Evolutionary conservation across 306 rosid species (phyloP).

Genomic region (Acacia confusa): DNA sequence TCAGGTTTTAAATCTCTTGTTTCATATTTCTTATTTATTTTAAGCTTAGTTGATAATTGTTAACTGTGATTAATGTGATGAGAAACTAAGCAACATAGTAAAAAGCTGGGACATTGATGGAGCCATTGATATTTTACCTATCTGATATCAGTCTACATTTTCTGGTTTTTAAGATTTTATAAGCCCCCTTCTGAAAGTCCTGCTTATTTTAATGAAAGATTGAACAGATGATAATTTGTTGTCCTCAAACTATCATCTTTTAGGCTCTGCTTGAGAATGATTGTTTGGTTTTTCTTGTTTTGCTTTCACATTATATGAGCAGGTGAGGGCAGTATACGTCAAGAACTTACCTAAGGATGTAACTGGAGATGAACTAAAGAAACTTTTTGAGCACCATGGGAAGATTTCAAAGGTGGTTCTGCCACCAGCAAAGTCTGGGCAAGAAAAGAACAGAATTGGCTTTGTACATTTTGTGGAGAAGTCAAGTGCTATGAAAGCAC

Average conservation of each 20-base stretch:
- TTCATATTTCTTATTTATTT: conserved; percentile 11
- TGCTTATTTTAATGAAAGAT: neutral
- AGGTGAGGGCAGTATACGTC: conserved; percentile 96
- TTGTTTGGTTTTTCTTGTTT: neutral
- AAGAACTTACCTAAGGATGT: conserved; percentile 85
- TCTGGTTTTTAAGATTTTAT: conserved; percentile 3
- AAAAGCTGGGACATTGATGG: neutral
- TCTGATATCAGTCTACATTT: neutral
- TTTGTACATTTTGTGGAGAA: conserved; percentile 96
- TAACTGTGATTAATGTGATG: conserved; percentile 21
- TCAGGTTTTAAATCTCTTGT: conserved; percentile 52
- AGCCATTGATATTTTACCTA: neutral
- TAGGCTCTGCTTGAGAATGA: neutral
- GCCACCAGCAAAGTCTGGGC: conserved; percentile 88
- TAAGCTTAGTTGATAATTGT: conserved; percentile 20
- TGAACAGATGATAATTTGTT: conserved; percentile 2
- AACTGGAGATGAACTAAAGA: conserved; percentile 87
- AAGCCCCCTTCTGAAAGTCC: neutral
- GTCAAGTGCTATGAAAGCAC: conserved; percentile 92
- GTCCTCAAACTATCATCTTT: neutral
- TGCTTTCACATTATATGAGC: conserved; percentile 23
- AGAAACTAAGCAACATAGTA: conserved; percentile 10
- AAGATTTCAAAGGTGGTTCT: conserved; percentile 95
- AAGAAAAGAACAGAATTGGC: conserved; percentile 86
- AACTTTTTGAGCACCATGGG: conserved; percentile 92